Evolutionary conservation across 2,329 filamentous ascomycete genomes (phyloP).

Genomic region (Cladosporium velox): DNA sequence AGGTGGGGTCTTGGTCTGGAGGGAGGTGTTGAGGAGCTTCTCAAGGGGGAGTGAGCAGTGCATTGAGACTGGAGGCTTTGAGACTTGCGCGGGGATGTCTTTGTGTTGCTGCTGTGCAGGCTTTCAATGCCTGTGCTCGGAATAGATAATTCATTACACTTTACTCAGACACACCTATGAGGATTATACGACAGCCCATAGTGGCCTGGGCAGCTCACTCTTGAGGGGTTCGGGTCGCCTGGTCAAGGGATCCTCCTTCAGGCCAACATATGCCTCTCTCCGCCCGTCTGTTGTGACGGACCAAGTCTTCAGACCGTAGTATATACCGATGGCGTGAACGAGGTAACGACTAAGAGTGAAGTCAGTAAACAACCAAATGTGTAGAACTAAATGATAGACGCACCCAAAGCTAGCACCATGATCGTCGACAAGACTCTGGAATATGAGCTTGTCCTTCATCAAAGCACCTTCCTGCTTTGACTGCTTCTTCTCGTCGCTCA

Average conservation of each 20-base stretch:
- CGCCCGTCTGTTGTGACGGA: slow-evolving; percentile 70
- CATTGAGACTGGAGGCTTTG: too few relatives aligned
- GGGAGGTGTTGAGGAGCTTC: background rate
- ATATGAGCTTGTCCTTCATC: slow-evolving; percentile 69
- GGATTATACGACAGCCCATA: slow-evolving; percentile 59
- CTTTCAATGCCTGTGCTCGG: background rate
- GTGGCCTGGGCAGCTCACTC: slow-evolving; percentile 58
- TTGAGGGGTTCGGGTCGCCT: slow-evolving; percentile 36
- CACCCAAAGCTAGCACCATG: slow-evolving; percentile 80
- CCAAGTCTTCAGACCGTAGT: slow-evolving; percentile 86
- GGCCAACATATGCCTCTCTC: slow-evolving; percentile 79
- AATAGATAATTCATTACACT: background rate
- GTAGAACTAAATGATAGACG: slow-evolving; percentile 41
- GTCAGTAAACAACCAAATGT: background rate
- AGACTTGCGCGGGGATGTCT: too few relatives aligned
- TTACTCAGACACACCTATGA: background rate
- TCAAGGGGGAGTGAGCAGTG: background rate
- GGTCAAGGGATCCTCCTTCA: slow-evolving; percentile 54
- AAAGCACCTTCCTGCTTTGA: slow-evolving; percentile 53
- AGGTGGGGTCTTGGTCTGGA: background rate
- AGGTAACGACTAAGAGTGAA: slow-evolving; percentile 71
- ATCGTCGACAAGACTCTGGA: slow-evolving; percentile 76
- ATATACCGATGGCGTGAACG: slow-evolving; percentile 86
- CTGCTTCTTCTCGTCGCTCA: slow-evolving; percentile 59
- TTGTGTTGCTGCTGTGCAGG: background rate